Base-by-base conservation (phyloP, 768 basidiomycete genomes). In the Russula compacta region DNA sequence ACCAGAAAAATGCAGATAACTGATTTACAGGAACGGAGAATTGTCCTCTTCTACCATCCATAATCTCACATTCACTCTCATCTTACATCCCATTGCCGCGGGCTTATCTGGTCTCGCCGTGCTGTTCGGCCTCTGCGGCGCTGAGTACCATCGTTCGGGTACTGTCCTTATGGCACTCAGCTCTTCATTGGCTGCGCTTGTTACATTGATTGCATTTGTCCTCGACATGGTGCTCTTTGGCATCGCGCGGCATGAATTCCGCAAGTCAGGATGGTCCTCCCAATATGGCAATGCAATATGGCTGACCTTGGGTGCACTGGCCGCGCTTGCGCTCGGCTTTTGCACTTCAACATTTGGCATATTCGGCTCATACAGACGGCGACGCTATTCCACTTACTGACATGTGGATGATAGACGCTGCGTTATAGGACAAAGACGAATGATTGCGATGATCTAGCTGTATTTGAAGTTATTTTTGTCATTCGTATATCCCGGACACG, bases 151-250 rank as follows among this genome's bases (percentile, higher is more conserved):
- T 64, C 85, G 89, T 61, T 71, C 75, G 12, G 87, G 89, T 52
- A 91, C 90, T 14, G 79, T 91, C 61, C 71, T 91, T 71, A 92
- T 92, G 89, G 77, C 84, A 15, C 77, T 93, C 56, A 65, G 82
- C 58, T 76, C 84, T 56, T 79, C 81, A 17, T 76, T 93, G 57
- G 88, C 86, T 7, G 74, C 80, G n/a, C 71, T 92, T 55, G 72
- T 80, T 66, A 84, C 84, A 7, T 76, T 92, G 56, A 73, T 92
- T 64, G 84, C 77, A 3, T 92, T 83, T 74, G 73, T 91, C 48
- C 76, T 92, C 71, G 89, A 91, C 73, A 86, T 92, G 82, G 81
- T 81, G 46, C 81, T 94, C 54, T 94, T 87, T 71, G 85, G 84
- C 51, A 80, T 89, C 63, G 82, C 82, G 17, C 83, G 83, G 60